Base-by-base conservation (phyloP, 768 basidiomycete genomes). In the Russula olivacea region DNA sequence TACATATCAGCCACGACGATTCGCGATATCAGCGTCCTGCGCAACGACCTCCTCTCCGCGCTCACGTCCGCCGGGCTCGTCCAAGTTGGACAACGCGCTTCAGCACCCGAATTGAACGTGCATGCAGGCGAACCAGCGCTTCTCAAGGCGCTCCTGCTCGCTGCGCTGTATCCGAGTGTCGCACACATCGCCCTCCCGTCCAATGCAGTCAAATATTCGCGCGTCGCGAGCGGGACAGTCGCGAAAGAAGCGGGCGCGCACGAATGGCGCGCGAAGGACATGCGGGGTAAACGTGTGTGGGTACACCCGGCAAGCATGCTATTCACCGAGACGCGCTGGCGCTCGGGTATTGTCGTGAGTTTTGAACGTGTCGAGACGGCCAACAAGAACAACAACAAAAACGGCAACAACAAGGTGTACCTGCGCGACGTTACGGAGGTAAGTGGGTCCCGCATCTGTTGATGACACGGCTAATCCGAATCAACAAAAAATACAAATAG, bases 371-470 rank as follows among this genome's bases (percentile, higher is more conserved):
- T 87, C 59, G 78, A 83, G 77, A 92, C 93, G 12, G 87, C 79
- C 19, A 54, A 43, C 21, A 47, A 21, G n/a, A 47, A 21, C 45
- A 47, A 11, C n/a, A 21, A 21, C 11, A 47, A 47, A 4, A 47
- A 12, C 4, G 38, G 38, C 6, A 47, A 21, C 45, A 43, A 43
- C 41, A 95, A 97, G 73, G 79, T 91, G 1, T 97, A 89, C 73
- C 70, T 98, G 66, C 80, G 91, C 49, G 93, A 94, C 72, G 91
- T 85, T 6, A 94, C 91, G 1, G 89, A 95, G 81, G 91, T 91
- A 61, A 40, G 45, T 11, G 10, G 28, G 28, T 28, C 38, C 2
- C 38, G 38, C 28, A 28, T 15, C 6, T 9, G 41, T 43, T 43
- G 41, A 34, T 11, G 34, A 34, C 34, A 14, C 12, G 12, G 36